Evolutionary conservation across 257 asterid species (phyloP), one percentile per base, ranked within the genome.

Genomic region (Parsonsia alboflavescens): DNA sequence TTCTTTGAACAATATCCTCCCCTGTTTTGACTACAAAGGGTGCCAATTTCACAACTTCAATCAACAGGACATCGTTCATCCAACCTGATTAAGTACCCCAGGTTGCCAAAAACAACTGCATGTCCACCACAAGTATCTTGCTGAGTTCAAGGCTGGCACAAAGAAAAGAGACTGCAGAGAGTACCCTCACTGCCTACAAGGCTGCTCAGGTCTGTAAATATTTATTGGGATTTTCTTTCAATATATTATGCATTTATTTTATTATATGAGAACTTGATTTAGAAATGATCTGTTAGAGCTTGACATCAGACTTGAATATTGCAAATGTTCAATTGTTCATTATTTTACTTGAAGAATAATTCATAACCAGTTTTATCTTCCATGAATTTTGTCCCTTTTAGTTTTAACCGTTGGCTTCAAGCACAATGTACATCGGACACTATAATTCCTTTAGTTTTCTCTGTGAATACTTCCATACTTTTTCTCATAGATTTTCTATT

Each of bases 91-190:
- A 33, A 33, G 39, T 33, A 33, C 39, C 62, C n/a, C n/a, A n/a
- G n/a, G n/a, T n/a, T n/a, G n/a, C n/a, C n/a, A n/a, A n/a, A n/a
- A n/a, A n/a, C n/a, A n/a, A n/a, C n/a, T n/a, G n/a, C n/a, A n/a
- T n/a, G n/a, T n/a, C n/a, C n/a, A 33, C 39, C 96, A 89, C 24
- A 76, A 93, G 78, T 91, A 91, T 73, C 76, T 91, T 80, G 97
- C 96, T 12, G 97, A 91, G 89, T 91, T 89, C 62, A 89, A 89
- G 85, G 77, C 90, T 10, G 89, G 85, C 21, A 79, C 89, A 91
- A 41, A 78, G 97, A 24, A 91, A 91, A 67, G 96, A 89, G 74
- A 90, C 97, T 36, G 97, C 97, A 17, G 97, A 91, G 82, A 85
- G 86, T 77, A 91, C 97, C 13, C 95, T 89, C 82, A 75, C 87